Evolutionary conservation across 1,139 yeast genomes (phyloP).

Genomic region (Lodderomyces oxycetoniae): DNA sequence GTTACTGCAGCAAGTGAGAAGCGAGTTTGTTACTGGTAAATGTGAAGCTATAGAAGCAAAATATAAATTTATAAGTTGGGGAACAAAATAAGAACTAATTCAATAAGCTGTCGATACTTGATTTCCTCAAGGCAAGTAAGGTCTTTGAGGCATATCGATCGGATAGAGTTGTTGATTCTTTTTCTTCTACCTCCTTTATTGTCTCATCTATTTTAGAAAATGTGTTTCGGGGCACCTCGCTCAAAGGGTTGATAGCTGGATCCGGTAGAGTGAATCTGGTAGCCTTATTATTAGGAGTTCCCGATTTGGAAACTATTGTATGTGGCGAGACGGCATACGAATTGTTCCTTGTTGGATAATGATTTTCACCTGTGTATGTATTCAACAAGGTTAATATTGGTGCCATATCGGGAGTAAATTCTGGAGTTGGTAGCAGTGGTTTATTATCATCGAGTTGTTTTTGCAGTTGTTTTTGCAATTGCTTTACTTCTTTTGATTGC

Average conservation of each 20-base stretch:
- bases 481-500: constrained; percentile 11
- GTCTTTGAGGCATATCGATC: constrained; percentile 39
- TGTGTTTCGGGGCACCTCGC: constrained; percentile 18
- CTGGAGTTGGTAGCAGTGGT: constrained; percentile 38
- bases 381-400: constrained; percentile 31
- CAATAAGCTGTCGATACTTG: constrained; percentile 39
- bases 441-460: constrained; percentile 1
- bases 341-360: constrained; percentile 10
- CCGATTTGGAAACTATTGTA: constrained; percentile 14
- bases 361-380: constrained; percentile 16
- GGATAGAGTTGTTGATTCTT: background rate
- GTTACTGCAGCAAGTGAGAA: no score
- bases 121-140: constrained; percentile 40
- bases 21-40: no score
- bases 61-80: background rate
- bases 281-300: constrained; percentile 14
- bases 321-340: constrained; percentile 16
- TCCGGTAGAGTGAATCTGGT: constrained; percentile 34
- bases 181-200: constrained; percentile 5
- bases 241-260: constrained; percentile 31
- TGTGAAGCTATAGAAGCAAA: background rate
- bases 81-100: constrained; percentile 27
- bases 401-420: constrained; percentile 41
- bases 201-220: constrained; percentile 9
- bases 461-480: constrained; percentile 1